Evolutionary conservation across 352 stramenopile species (phyloP).

Genomic region (Halophytophthora polymorphica): DNA sequence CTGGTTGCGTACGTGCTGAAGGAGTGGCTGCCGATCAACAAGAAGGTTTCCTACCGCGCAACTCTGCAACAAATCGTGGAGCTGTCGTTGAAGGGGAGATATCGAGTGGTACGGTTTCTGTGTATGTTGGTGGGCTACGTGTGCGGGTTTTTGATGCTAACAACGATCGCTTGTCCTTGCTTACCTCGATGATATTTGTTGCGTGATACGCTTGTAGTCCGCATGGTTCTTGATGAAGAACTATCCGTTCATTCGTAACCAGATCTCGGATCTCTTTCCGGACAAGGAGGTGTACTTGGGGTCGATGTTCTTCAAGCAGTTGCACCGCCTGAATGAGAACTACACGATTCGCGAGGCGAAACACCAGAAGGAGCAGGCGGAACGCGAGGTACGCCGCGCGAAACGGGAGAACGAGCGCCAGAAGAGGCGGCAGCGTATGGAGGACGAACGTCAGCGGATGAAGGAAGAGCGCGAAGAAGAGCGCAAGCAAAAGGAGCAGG

Average conservation of each 20-base stretch:
- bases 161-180: constrained; percentile 1
- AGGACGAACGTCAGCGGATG: constrained; percentile 44
- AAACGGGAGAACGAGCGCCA: constrained; percentile 63
- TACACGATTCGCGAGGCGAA: constrained; percentile 56
- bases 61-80: constrained; percentile 83
- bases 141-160: constrained; percentile 22
- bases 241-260: constrained; percentile 72
- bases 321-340: constrained; percentile 69
- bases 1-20: constrained; percentile 83
- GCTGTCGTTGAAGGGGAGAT: constrained; percentile 64
- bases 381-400: constrained; percentile 56
- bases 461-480: constrained; percentile 63
- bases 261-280: constrained; percentile 73
- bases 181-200: too few species aligned
- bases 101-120: constrained; percentile 56
- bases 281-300: constrained; percentile 76
- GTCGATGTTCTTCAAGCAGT: constrained; percentile 85
- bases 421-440: constrained; percentile 36
- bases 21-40: constrained; percentile 85
- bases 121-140: constrained; percentile 8
- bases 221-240: constrained; percentile 85
- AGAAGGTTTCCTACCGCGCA: constrained; percentile 79
- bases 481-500: constrained; percentile 53
- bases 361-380: constrained; percentile 50
- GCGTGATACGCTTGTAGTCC: constrained; percentile 33